Evolutionary conservation across 257 asterid species (phyloP).

Genomic region (Penstemon barbatus): DNA sequence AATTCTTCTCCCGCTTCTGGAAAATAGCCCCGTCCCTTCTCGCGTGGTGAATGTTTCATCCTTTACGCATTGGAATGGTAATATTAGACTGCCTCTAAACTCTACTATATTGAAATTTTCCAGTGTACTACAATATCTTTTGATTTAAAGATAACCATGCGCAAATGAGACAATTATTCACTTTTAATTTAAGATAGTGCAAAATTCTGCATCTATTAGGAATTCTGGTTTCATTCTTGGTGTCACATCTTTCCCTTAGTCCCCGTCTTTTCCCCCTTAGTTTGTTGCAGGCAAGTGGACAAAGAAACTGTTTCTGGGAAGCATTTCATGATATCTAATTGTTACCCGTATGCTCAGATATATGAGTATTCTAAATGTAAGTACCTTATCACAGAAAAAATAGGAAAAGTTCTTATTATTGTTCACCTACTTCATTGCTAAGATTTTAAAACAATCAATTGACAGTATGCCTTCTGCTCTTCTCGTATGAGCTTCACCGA

Average conservation of each 20-base stretch:
- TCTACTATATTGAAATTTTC: not conserved
- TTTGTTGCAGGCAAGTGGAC: slow-evolving; percentile 46
- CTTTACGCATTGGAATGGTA: slow-evolving; percentile 89
- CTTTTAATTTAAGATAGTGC: not conserved
- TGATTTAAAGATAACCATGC: not conserved
- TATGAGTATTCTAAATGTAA: slow-evolving; percentile 91
- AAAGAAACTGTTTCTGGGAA: slow-evolving; percentile 61
- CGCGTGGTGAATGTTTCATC: slow-evolving; percentile 89
- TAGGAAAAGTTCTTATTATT: slow-evolving; percentile 6
- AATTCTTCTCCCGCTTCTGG: slow-evolving; percentile 70
- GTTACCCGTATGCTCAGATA: slow-evolving; percentile 65
- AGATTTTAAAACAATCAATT: slow-evolving; percentile 21
- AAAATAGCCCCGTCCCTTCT: slow-evolving; percentile 65
- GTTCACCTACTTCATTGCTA: slow-evolving; percentile 25
- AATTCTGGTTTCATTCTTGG: not conserved
- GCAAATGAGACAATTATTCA: no score
- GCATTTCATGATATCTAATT: slow-evolving; percentile 39
- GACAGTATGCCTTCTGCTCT: slow-evolving; percentile 76
- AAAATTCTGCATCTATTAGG: not conserved
- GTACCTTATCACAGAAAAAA: slow-evolving; percentile 27
- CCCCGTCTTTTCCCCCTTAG: slow-evolving; percentile 34
- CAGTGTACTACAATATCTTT: not conserved
- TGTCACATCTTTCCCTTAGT: not conserved
- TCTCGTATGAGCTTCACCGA: slow-evolving; percentile 85
- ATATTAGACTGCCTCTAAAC: slow-evolving; percentile 16